These are phyloP conservation scores for Pseudodiploospora longispora DNA, from an alignment of 2,329 filamentous ascomycete species.

Conservation along the genomic window DNA sequence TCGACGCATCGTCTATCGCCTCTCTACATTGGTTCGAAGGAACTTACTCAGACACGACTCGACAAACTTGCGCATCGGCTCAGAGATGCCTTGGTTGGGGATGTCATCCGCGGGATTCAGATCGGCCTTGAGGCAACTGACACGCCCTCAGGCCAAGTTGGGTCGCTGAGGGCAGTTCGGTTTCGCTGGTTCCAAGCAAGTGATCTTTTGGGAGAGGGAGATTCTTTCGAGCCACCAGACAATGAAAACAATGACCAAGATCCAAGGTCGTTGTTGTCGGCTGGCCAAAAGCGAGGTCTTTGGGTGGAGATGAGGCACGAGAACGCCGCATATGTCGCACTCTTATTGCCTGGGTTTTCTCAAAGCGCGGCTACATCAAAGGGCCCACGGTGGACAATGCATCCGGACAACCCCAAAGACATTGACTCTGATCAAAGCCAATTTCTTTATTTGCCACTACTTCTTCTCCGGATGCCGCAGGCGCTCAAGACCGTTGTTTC, in stretches of 20 bases:
- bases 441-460: slow-evolving; percentile 42
- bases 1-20: slow-evolving; percentile 49
- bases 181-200: slow-evolving; percentile 37
- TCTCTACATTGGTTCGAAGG: slow-evolving; percentile 37
- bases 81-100: slow-evolving; percentile 47
- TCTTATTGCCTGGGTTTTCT: slow-evolving; percentile 37
- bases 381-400: slow-evolving; percentile 13
- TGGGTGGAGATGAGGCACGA: slow-evolving; percentile 47
- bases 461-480: slow-evolving; percentile 48
- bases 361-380: neutral
- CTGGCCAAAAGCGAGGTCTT: slow-evolving; percentile 22
- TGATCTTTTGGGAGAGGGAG: slow-evolving; percentile 23
- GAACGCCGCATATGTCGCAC: slow-evolving; percentile 40
- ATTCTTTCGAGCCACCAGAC: slow-evolving; percentile 11
- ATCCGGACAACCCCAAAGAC: slow-evolving; percentile 8
- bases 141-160: slow-evolving; percentile 29
- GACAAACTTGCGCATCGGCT: slow-evolving; percentile 37
- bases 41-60: slow-evolving; percentile 31
- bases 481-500: slow-evolving; percentile 39
- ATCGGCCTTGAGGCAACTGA: slow-evolving; percentile 39
- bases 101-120: slow-evolving; percentile 53
- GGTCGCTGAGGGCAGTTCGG: slow-evolving; percentile 37
- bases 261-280: slow-evolving; percentile 11
- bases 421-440: slow-evolving; percentile 11
- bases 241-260: slow-evolving; percentile 11